Conservation (phyloP, 768 basidiomycete genomes). For the Rhizopogon vesiculosus region DNA sequence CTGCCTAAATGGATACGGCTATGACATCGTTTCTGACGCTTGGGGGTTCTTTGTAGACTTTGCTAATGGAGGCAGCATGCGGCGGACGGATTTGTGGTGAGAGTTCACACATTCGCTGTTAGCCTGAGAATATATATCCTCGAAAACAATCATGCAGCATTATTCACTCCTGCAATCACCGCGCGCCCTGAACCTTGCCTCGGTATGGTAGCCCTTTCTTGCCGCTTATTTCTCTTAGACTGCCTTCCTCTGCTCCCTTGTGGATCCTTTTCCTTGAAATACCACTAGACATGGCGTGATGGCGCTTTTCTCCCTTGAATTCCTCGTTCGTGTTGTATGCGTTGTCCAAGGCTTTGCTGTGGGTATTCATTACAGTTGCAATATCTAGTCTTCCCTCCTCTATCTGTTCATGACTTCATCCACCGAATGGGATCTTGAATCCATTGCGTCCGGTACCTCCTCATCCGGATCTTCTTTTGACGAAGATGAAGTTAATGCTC, state of each 20-base stretch:
- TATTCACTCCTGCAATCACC: constrained; percentile 1
- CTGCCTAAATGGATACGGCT: constrained; percentile 2
- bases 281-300: background rate
- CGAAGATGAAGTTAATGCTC: constrained; percentile 46
- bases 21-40: background rate
- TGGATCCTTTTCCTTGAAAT: background rate
- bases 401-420: constrained; percentile 69
- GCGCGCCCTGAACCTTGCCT: background rate
- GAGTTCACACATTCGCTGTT: constrained; percentile 2
- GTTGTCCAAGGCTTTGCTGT: background rate
- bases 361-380: constrained; percentile 10
- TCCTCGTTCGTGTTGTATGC: background rate
- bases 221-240: background rate
- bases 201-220: constrained; percentile 2
- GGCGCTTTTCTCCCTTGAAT: background rate
- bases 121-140: constrained; percentile 7
- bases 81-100: constrained; percentile 2
- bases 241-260: background rate
- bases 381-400: constrained; percentile 28
- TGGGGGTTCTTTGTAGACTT: background rate
- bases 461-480: constrained; percentile 53
- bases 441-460: constrained; percentile 33
- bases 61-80: background rate
- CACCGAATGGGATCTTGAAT: constrained; percentile 33
- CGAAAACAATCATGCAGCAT: background rate